These are phyloP conservation scores for Blepharisma japonicum DNA, from an alignment of 73 alveolate species.

Conservation along the genomic window DNA sequence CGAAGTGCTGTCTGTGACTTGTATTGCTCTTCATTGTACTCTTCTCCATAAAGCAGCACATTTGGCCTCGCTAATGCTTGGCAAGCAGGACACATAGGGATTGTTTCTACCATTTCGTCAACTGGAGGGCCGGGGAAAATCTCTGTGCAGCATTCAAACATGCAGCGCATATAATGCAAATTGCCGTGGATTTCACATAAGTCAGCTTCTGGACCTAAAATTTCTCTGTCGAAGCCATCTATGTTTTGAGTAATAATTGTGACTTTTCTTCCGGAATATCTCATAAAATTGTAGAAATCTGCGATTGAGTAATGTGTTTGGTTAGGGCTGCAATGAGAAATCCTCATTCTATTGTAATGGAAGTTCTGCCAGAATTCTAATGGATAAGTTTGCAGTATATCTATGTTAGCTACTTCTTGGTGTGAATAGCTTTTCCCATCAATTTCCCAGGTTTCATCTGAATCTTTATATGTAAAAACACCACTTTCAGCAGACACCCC, in stretches of 20 bases:
- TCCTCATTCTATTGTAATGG: conserved; percentile 8
- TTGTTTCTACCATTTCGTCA: conserved; percentile 4
- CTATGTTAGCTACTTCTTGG: neutral
- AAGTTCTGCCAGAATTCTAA: conserved; percentile 2
- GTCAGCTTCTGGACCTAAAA: neutral
- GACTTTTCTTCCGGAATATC: neutral
- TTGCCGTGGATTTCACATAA: conserved; percentile 28
- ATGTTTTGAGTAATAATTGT: conserved; percentile 5
- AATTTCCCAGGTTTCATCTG: conserved; percentile 27
- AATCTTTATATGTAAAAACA: conserved; percentile 24
- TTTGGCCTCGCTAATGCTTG: conserved; percentile 32
- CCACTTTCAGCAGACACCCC: conserved; percentile 35
- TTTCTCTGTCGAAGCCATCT: conserved; percentile 21
- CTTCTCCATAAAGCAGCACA: conserved; percentile 19
- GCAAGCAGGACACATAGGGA: conserved; percentile 30
- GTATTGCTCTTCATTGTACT: neutral
- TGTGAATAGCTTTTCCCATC: neutral
- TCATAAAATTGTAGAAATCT: neutral
- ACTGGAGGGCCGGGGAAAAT: conserved; percentile 1
- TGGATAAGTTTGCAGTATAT: neutral
- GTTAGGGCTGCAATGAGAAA: neutral
- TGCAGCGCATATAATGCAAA: conserved; percentile 9
- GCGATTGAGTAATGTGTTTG: conserved; percentile 1
- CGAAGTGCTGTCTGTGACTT: neutral
- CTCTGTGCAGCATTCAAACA: neutral